These are phyloP conservation scores for Eucalyptus tenuipes DNA, from an alignment of 345 rosid species.

Conservation along the genomic window DNA sequence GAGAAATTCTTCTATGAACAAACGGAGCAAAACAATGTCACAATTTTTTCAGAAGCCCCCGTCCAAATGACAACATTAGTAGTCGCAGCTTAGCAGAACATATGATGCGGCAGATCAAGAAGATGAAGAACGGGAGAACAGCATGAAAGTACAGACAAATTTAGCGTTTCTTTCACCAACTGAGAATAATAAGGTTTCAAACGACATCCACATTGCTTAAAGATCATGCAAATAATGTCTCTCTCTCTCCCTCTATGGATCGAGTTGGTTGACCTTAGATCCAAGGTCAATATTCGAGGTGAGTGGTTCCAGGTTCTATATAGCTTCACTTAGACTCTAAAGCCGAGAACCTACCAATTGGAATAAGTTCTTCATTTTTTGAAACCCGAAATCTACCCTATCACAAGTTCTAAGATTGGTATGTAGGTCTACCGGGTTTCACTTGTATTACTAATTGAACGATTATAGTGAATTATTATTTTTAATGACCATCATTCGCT, in stretches of 20 bases:
- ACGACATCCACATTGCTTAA: not conserved
- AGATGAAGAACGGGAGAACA: not conserved
- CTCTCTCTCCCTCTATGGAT: not conserved
- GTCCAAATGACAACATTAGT: not conserved
- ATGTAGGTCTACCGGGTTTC: accelerated
- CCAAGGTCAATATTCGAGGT: not conserved
- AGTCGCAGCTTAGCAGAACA: not conserved
- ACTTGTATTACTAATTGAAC: too few species aligned
- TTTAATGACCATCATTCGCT: accelerated
- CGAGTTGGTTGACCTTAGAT: not conserved
- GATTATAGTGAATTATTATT: too few species aligned
- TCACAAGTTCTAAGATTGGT: accelerated
- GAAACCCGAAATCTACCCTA: accelerated
- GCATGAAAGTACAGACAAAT: not conserved
- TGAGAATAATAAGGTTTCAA: not conserved
- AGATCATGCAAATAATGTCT: not conserved
- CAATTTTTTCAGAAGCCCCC: not conserved
- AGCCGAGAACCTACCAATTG: accelerated
- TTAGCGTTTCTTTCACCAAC: not conserved
- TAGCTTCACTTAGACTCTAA: too few species aligned
- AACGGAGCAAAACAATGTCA: not conserved
- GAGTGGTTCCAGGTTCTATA: too few species aligned
- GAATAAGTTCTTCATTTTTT: too few species aligned
- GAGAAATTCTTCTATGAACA: not conserved
- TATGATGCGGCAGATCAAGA: not conserved